Evolutionary conservation across 331 rosid species (phyloP).

Genomic region (Ulmus americana): DNA sequence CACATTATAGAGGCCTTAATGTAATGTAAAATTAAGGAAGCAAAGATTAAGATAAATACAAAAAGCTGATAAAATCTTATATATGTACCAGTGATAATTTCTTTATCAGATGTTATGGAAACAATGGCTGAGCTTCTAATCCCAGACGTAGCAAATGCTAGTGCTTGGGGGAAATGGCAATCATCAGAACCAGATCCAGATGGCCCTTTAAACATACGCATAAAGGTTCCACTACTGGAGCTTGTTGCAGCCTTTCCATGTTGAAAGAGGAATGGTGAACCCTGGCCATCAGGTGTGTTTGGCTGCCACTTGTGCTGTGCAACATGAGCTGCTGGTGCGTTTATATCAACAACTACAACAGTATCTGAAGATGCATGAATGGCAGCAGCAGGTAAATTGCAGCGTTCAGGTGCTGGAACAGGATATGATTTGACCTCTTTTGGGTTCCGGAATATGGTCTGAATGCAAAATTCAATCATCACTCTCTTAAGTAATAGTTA

Average conservation of each 20-base stretch:
- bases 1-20: not conserved
- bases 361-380: slow-evolving; percentile 78
- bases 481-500: not conserved
- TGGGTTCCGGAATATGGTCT: slow-evolving; percentile 96
- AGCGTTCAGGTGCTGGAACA: slow-evolving; percentile 74
- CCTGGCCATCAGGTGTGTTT: slow-evolving; percentile 95
- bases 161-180: slow-evolving; percentile 78
- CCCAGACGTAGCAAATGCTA: slow-evolving; percentile 81
- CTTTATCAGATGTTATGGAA: slow-evolving; percentile 73
- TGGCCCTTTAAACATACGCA: slow-evolving; percentile 82
- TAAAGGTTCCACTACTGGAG: slow-evolving; percentile 67
- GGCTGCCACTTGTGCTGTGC: slow-evolving; percentile 99
- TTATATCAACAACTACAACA: slow-evolving; percentile 65
- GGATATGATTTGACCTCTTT: slow-evolving; percentile 65
- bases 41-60: not conserved
- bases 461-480: slow-evolving; percentile 27
- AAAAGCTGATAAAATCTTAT: not conserved
- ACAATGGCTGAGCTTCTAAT: slow-evolving; percentile 77
- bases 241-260: slow-evolving; percentile 62
- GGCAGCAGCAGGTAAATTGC: slow-evolving; percentile 95
- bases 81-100: slow-evolving; percentile 74
- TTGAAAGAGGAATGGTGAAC: slow-evolving; percentile 89
- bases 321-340: slow-evolving; percentile 86
- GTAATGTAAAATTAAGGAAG: not conserved
- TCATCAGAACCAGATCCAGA: slow-evolving; percentile 59